A percentile compares a stretch with the other conserved stretches of the same genome.
Evolutionary conservation across 2,329 filamentous ascomycete species (phyloP).

Genomic region (Microthyrium microscopicum): DNA sequence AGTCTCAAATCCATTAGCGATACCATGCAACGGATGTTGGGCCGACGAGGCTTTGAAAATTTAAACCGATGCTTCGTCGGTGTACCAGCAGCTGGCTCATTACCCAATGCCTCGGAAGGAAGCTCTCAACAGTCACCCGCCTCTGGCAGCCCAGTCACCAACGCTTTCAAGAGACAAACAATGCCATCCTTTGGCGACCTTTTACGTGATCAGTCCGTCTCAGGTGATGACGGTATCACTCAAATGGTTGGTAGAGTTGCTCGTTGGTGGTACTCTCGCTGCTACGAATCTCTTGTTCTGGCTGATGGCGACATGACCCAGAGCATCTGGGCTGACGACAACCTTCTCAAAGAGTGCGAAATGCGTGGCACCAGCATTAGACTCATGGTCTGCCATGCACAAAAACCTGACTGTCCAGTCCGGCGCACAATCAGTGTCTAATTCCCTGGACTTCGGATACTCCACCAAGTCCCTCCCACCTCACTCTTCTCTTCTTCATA

Average conservation of each 20-base stretch:
- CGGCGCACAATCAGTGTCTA: constrained; percentile 33
- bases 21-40: constrained; percentile 46
- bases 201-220: constrained; percentile 29
- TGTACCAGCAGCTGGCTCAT: constrained; percentile 48
- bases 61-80: constrained; percentile 64
- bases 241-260: constrained; percentile 86
- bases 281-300: constrained; percentile 60
- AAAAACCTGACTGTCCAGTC: constrained; percentile 45
- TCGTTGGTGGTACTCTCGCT: constrained; percentile 90
- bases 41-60: constrained; percentile 51
- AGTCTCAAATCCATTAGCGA: constrained; percentile 40
- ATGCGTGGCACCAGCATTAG: constrained; percentile 75
- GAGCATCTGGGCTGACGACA: constrained; percentile 66
- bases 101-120: constrained; percentile 22
- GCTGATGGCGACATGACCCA: constrained; percentile 28
- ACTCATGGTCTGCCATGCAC: constrained; percentile 78
- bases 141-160: not conserved
- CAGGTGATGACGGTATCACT: constrained; percentile 64
- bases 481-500: not conserved
- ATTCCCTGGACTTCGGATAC: too few relatives aligned
- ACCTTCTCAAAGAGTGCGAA: constrained; percentile 69
- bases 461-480: not conserved
- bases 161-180: constrained; percentile 18
- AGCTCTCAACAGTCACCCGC: constrained; percentile 8
- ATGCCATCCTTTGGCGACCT: constrained; percentile 30